Percentiles rank a stretch among this genome's conserved stretches.
Conservation (phyloP, 129 eudicot genomes). For the Ambrosia artemisiifolia region DNA sequence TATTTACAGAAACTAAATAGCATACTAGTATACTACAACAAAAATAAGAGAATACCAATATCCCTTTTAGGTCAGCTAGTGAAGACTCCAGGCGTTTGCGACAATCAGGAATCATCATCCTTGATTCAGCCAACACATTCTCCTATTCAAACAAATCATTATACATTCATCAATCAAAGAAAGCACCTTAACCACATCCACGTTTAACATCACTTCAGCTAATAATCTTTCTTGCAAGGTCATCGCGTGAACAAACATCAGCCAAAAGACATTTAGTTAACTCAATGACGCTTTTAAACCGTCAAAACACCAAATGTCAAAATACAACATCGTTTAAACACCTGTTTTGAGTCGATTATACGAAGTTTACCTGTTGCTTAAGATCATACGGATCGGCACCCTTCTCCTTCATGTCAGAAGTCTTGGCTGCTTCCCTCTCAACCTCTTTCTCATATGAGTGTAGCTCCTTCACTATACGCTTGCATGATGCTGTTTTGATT, state of each 20-base stretch:
- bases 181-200: neutral
- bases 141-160: conserved; percentile 44
- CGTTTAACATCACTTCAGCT: neutral
- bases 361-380: conserved; percentile 74
- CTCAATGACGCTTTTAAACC: conserved; percentile 2
- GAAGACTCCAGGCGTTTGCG: conserved; percentile 82
- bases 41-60: conserved; percentile 44
- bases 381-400: conserved; percentile 94
- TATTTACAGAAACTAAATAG: neutral
- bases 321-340: neutral
- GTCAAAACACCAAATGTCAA: neutral
- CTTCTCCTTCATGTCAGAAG: conserved; percentile 88
- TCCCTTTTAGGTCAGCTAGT: conserved; percentile 69
- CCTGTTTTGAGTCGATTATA: too few species aligned
- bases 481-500: conserved; percentile 90
- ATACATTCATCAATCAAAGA: neutral
- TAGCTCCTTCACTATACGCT: conserved; percentile 85
- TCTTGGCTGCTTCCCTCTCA: conserved; percentile 87
- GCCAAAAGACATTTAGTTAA: neutral
- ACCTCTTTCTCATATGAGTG: conserved; percentile 90
- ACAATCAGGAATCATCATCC: conserved; percentile 97
- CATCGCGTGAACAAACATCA: neutral
- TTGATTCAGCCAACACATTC: conserved; percentile 89
- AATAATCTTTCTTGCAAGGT: conserved; percentile 22
- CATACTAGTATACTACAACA: neutral